phyloP scores from a whole-genome alignment of 2,329 filamentous ascomycete species.

The Escovopsis weberi region DNA sequence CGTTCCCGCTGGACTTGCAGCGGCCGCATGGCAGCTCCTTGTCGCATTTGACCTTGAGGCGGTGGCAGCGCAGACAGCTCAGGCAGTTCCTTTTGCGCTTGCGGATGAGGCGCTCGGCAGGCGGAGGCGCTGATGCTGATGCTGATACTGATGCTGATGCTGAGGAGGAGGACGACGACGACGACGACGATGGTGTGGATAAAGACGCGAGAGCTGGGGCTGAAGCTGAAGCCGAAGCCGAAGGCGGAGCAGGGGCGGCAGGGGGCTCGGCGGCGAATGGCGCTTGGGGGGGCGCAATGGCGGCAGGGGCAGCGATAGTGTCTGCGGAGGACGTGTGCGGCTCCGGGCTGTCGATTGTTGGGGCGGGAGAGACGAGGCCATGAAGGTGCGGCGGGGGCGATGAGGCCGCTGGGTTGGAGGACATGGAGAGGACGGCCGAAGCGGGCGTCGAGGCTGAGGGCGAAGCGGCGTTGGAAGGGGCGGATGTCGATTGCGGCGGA shows the following conservation, averaged over 20 bases:
- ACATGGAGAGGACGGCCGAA: not conserved
- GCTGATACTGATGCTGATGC: not conserved
- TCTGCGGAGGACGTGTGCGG: constrained; percentile 6
- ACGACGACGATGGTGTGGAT: no score
- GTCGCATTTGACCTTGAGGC: constrained; percentile 24
- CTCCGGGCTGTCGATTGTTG: constrained; percentile 16
- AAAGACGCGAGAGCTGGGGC: no score
- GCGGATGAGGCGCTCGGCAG: constrained; percentile 14
- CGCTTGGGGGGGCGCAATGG: no score
- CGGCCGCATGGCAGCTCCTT: constrained; percentile 22
- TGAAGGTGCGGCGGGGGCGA: constrained; percentile 1
- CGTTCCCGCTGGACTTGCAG: constrained; percentile 20
- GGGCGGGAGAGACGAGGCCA: constrained; percentile 16
- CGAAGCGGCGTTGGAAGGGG: not conserved
- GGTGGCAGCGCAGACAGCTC: constrained; percentile 21
- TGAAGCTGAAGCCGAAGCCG: not conserved
- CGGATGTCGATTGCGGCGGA: not conserved
- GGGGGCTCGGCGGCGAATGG: not conserved
- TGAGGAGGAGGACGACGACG: no score
- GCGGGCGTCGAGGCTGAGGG: not conserved
- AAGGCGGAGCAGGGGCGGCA: not conserved
- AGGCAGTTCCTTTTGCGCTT: constrained; percentile 23
- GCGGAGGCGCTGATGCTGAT: not conserved
- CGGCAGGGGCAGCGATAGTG: constrained; percentile 4
- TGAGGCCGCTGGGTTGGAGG: constrained; percentile 1